Conservation (phyloP, 805 yeast species). For the Middelhovenomyces tepae region DNA sequence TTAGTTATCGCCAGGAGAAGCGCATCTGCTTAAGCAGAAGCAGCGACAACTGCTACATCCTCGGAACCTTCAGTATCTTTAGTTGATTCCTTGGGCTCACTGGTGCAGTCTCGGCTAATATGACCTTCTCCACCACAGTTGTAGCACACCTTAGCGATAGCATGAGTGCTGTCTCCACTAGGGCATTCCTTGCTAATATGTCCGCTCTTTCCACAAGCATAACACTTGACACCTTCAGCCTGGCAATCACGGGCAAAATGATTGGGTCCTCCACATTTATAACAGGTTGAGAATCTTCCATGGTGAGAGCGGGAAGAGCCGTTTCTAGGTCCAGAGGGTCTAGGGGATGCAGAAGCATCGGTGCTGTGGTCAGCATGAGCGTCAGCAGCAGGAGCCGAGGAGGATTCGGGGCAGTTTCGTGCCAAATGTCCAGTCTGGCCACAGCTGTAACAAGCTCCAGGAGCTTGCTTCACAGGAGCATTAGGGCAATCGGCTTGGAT, state of each 20-base stretch:
- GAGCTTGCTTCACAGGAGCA: constrained; percentile 40
- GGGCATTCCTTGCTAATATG: constrained; percentile 49
- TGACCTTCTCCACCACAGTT: constrained; percentile 70
- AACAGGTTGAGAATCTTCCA: constrained; percentile 45
- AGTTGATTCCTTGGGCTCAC: too few species aligned
- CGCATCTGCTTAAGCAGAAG: too few species aligned
- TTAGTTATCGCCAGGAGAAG: too few species aligned
- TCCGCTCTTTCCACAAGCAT: constrained; percentile 82
- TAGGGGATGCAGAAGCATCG: constrained; percentile 1
- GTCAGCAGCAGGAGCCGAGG: constrained; percentile 21
- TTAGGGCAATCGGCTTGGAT: constrained; percentile 72
- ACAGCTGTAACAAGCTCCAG: constrained; percentile 70
- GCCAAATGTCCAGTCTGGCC: constrained; percentile 75
- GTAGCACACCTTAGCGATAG: constrained; percentile 50
- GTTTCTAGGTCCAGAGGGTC: constrained; percentile 3
- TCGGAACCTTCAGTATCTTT: too few species aligned
- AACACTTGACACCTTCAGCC: constrained; percentile 63
- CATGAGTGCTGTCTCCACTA: constrained; percentile 20
- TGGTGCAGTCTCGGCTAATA: too few species aligned
- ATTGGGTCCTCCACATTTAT: constrained; percentile 89
- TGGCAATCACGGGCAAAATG: constrained; percentile 89
- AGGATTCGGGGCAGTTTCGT: constrained; percentile 45
- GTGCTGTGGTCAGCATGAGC: constrained; percentile 4
- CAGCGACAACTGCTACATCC: too few species aligned
- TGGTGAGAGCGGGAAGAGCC: constrained; percentile 1